Evolutionary conservation across 2,329 filamentous ascomycete genomes (phyloP).

Genomic region (Elsinoe ampelina): DNA sequence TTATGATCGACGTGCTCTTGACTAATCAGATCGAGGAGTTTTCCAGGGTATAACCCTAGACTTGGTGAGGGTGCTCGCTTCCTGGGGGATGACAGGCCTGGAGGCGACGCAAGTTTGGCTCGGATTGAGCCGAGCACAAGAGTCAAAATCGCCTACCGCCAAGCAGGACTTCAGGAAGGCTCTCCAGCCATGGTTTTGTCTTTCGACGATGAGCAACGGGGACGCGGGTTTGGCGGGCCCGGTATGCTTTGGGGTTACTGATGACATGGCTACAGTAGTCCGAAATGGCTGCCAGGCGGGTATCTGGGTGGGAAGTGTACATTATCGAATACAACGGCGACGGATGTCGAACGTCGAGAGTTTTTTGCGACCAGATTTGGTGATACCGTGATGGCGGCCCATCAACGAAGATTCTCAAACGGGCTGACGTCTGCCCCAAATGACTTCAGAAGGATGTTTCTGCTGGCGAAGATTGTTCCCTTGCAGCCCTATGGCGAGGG

Average conservation of each 20-base stretch:
- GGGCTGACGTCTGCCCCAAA: not conserved
- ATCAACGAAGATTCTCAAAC: not conserved
- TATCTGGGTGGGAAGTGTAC: conserved; percentile 5
- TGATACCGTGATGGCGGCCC: not conserved
- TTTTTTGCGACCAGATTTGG: not conserved
- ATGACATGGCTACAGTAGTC: too few relatives aligned
- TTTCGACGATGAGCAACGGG: not conserved
- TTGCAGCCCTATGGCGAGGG: not conserved
- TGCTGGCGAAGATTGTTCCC: not conserved
- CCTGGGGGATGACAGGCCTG: too few relatives aligned
- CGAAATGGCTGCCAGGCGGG: not conserved
- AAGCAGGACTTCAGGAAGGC: too few relatives aligned
- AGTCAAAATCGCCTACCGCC: too few relatives aligned
- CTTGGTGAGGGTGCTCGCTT: too few relatives aligned
- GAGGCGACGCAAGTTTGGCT: too few relatives aligned
- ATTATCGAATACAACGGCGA: conserved; percentile 8
- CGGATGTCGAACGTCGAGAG: not conserved
- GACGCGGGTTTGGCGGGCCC: not conserved
- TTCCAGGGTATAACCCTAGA: too few relatives aligned
- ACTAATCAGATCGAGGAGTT: too few relatives aligned
- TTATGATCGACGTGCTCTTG: too few relatives aligned
- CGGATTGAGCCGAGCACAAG: too few relatives aligned
- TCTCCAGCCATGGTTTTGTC: too few relatives aligned
- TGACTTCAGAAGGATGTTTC: not conserved
- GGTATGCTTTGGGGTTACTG: too few relatives aligned